phyloP scores from a whole-genome alignment of 169 alveolate genomes.

The Plasmodium malariae region DNA sequence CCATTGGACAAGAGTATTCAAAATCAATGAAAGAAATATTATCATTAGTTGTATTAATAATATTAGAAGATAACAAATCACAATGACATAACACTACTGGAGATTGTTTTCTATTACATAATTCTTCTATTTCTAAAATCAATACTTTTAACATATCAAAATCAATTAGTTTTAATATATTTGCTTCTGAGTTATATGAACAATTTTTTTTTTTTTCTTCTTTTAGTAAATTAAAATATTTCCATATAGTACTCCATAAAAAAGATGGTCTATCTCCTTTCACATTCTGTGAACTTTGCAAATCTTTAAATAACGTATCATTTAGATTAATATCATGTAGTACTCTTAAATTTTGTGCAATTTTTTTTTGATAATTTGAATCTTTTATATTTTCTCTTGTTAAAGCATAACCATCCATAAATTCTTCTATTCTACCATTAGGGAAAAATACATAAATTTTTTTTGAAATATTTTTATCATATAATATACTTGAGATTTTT shows the following conservation, averaged over 20 bases:
- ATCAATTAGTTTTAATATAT: conserved; percentile 32
- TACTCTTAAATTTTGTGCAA: conserved; percentile 77
- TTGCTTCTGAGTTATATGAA: conserved; percentile 32
- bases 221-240: conserved; percentile 72
- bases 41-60: conserved; percentile 67
- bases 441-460: conserved; percentile 80
- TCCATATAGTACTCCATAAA: conserved; percentile 84
- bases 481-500: conserved; percentile 76
- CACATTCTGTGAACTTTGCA: conserved; percentile 50
- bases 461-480: conserved; percentile 79
- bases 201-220: neutral
- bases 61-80: conserved; percentile 81
- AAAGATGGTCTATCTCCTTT: conserved; percentile 72
- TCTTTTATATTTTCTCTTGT: conserved; percentile 79
- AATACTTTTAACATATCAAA: neutral
- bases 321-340: conserved; percentile 76
- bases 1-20: conserved; percentile 87
- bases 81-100: conserved; percentile 86
- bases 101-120: conserved; percentile 79
- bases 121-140: conserved; percentile 69
- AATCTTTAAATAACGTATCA: conserved; percentile 58
- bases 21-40: conserved; percentile 80
- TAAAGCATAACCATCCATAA: conserved; percentile 82
- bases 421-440: conserved; percentile 86
- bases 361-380: conserved; percentile 68